Conservation (phyloP, 2,329 filamentous ascomycete species). For the Sarocladium oryzae region DNA sequence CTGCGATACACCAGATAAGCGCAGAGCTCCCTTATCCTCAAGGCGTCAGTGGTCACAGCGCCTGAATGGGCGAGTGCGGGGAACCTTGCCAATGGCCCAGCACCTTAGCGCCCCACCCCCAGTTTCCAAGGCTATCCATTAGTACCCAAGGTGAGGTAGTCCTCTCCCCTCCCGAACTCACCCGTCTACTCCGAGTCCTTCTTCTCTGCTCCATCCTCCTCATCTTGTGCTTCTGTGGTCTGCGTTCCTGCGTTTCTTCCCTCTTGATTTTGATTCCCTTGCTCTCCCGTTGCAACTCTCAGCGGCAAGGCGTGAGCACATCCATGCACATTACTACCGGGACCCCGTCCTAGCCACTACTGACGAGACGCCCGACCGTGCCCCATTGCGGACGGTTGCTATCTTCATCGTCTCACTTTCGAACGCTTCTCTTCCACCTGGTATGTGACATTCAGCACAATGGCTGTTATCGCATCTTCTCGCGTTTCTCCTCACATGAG, state of each 20-base stretch:
- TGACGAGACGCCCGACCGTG: neutral
- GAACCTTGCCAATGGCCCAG: neutral
- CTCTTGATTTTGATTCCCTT: neutral
- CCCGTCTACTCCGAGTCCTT: constrained; percentile 5
- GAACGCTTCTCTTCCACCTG: neutral
- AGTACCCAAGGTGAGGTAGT: no score
- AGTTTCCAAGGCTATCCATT: neutral
- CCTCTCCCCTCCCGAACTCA: constrained; percentile 1
- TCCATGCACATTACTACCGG: no score
- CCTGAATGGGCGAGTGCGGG: neutral
- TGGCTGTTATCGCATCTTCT: constrained; percentile 17
- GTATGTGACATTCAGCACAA: neutral
- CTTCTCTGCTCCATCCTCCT: constrained; percentile 6
- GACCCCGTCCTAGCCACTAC: no score
- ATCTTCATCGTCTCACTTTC: neutral
- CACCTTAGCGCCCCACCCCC: neutral
- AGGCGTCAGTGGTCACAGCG: neutral
- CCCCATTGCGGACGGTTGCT: neutral
- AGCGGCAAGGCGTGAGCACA: no score
- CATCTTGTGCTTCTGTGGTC: neutral
- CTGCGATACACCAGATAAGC: no score
- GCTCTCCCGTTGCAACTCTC: neutral
- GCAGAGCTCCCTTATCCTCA: no score
- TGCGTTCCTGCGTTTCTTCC: neutral
- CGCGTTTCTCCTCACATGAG: constrained; percentile 23